These are phyloP conservation scores for Microcos paniculata DNA, from an alignment of 345 rosid genomes.

Conservation along the genomic window DNA sequence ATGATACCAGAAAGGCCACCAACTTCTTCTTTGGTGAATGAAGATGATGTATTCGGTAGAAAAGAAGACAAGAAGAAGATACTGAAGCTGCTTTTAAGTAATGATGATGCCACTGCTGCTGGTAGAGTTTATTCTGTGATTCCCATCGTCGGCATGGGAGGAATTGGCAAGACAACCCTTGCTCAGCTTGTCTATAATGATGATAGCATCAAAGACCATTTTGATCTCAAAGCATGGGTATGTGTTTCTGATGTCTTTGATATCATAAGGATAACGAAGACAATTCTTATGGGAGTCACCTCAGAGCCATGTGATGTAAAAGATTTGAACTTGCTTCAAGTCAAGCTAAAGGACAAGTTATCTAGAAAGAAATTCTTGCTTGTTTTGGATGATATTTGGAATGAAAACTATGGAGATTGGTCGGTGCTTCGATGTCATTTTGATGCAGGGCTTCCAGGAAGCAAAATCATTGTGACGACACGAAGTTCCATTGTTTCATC, in stretches of 20 bases:
- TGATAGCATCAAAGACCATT: too few species aligned
- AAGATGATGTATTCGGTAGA: slow-evolving; percentile 21
- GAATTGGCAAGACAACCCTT: too few species aligned
- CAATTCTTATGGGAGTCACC: background rate
- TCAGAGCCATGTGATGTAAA: background rate
- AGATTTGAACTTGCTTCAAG: slow-evolving; percentile 3
- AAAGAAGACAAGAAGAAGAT: slow-evolving; percentile 19
- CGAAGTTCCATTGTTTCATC: too few species aligned
- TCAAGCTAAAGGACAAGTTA: too few species aligned
- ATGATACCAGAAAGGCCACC: too few species aligned
- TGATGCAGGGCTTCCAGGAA: too few species aligned
- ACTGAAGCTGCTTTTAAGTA: background rate
- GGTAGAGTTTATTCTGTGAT: slow-evolving; percentile 15
- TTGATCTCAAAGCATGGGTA: too few species aligned
- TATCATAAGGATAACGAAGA: background rate
- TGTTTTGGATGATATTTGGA: too few species aligned
- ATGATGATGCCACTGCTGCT: background rate
- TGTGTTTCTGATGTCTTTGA: too few species aligned
- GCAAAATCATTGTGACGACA: too few species aligned
- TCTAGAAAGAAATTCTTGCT: too few species aligned
- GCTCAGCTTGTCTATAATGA: too few species aligned
- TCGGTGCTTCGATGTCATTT: background rate
- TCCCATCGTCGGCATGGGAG: slow-evolving; percentile 28
- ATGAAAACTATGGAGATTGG: background rate
- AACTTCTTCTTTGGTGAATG: slow-evolving; percentile 6